Evolutionary conservation across 768 basidiomycete genomes (phyloP), one percentile per base, ranked within the genome.

Genomic region (Mycena galericulata): DNA sequence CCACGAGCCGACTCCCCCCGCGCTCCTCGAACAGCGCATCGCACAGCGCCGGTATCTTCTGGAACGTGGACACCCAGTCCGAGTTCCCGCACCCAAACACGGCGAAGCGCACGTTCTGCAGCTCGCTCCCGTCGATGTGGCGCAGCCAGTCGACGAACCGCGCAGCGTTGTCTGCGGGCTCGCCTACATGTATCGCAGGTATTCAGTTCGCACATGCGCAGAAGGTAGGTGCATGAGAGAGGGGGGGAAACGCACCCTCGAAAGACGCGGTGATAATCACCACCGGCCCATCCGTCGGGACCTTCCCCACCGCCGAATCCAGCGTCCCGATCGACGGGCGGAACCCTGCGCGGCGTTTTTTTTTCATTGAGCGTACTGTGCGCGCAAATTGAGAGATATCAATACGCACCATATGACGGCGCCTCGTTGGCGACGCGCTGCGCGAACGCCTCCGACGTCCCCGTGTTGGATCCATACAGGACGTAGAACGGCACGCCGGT

Each of bases 71-170:
- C 20, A 79, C 79, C 85, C 86, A 87, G 68, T 87, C 86, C 46
- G 77, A 78, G 74, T 87, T 84, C 6, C 86, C 86, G 67, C 84
- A 85, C 2, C 85, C 86, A 57, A 87, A 86, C 26, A 87, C 83
- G 2, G 81, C 82, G 61, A 79, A 87, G 29, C 75, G 74, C 22
- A 83, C 78, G 49, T 77, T 75, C 4, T 67, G 69, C 53, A 83
- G 70, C 60, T 76, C 75, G 34, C 65, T 49, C 43, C 38, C 75
- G 11, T 77, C 66, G 9, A 81, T 68, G 61, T 69, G 76, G 40
- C 75, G 75, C 22, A 87, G 61, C 79, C 82, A 83, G 57, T 83
- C 79, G 20, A 85, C 77, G 71, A 86, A 86, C 58, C 77, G 79
- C 10, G 79, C 78, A 3, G 85, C 86, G 66, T 87, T 85, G 74